Base-by-base conservation (phyloP, 768 basidiomycete species). In the Candolleomyces eurysporus region DNA sequence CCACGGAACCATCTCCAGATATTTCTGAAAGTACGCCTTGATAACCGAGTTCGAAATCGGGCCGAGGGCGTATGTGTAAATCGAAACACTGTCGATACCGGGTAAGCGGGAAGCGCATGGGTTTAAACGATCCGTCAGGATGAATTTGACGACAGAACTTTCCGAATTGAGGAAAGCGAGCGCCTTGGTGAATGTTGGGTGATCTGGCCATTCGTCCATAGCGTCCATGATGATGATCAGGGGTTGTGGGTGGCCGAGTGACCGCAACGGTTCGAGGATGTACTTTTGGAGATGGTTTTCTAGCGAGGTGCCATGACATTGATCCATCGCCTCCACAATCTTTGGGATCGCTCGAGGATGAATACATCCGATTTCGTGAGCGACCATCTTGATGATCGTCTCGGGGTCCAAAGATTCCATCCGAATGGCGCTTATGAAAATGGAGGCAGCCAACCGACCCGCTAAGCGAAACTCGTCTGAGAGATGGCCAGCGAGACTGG, bases 141-240 rank as follows among this genome's bases (percentile, higher is more conserved):
- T 5, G 49, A 50, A 50, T 22, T 22, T 17, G 21, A 50, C 21
- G 16, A 26, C 11, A 13, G 49, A 50, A 30, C 11, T 22, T 19
- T 13, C 21, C 13, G 16, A n/a, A 5, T 9, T n/a, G 9, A 63
- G 13, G 39, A 43, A 17, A 9, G n/a, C 8, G n/a, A 63, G 58
- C 8, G 48, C 62, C n/a, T 43, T 13, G 30, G 59, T 42, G 42
- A 63, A 60, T 19, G 21, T 30, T 11, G 46, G 11, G 4, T 51
- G 30, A 32, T 53, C 8, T 3, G 2, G 21, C 58, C 58, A 63
- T 60, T 63, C 62, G 45, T 63, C 62, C 22, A 59, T 21, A 36
- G 51, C 62, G 50, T 63, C 62, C 30, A 63, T 19, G 19, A 62
- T 26, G 19, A 62, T 48, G 42, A 53, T 57, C 26, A 62, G 57